Conservation (phyloP, 257 asterid genomes). For the Solanum stenotomum region DNA sequence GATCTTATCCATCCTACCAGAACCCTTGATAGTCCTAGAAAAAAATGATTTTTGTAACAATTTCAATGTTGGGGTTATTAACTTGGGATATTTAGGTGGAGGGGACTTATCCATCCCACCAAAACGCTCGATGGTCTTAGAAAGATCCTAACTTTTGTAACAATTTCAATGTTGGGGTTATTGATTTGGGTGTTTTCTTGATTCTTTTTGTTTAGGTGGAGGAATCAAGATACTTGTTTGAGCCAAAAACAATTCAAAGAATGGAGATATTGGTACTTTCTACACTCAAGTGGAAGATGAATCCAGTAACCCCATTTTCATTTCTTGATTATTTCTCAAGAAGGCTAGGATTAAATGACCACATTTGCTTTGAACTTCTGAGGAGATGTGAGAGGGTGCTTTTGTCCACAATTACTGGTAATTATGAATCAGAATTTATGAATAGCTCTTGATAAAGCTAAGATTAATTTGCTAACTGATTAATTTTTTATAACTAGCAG, state of each 20-base stretch:
- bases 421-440: background rate
- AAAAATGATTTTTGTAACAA: background rate
- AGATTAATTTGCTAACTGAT: background rate
- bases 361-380: constrained; percentile 18
- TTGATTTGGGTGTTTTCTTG: background rate
- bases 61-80: background rate
- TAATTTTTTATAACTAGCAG: constrained; percentile 19
- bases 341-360: constrained; percentile 18
- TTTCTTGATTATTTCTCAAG: constrained; percentile 40
- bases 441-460: background rate
- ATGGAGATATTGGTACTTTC: constrained; percentile 59
- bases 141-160: background rate
- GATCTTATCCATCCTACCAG: background rate
- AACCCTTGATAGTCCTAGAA: background rate
- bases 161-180: background rate
- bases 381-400: constrained; percentile 44
- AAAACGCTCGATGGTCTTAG: background rate
- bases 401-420: constrained; percentile 37
- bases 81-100: background rate
- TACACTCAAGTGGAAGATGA: constrained; percentile 59
- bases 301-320: constrained; percentile 47
- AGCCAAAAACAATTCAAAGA: constrained; percentile 50
- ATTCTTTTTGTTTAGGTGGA: constrained; percentile 27
- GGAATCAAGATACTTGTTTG: constrained; percentile 40
- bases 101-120: background rate